These are phyloP conservation scores for Chlamydomonas sp. DNA, from an alignment of 139 green algal species.

Conservation along the genomic window DNA sequence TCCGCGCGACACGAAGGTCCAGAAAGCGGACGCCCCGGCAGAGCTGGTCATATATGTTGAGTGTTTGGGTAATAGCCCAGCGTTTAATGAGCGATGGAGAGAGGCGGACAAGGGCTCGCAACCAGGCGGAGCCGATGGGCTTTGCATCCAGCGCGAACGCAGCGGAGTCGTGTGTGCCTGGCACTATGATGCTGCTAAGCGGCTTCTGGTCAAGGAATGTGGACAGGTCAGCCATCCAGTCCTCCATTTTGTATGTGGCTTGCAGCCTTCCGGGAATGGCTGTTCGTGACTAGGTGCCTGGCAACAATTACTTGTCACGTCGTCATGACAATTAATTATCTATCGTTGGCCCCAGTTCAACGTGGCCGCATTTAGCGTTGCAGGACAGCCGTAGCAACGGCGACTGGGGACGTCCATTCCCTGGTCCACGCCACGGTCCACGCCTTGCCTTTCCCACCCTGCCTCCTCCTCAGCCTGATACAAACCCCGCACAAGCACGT, in stretches of 20 bases:
- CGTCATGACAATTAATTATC: not conserved
- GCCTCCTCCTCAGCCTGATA: no score
- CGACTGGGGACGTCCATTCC: no score
- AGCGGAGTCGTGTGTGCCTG: constrained; percentile 21
- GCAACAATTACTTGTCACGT: not conserved
- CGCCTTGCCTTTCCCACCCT: no score
- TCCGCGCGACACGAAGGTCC: constrained; percentile 13
- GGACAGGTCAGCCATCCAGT: constrained; percentile 20
- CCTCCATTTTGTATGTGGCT: not conserved
- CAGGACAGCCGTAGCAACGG: no score
- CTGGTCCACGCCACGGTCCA: no score
- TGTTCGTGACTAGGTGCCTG: not conserved
- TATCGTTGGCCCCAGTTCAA: no score
- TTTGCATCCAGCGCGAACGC: not conserved
- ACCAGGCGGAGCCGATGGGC: not conserved
- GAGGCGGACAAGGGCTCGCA: not conserved
- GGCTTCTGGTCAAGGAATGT: not conserved
- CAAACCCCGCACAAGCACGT: no score
- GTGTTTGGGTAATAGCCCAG: constrained; percentile 7
- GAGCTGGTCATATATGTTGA: not conserved
- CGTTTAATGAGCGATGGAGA: not conserved
- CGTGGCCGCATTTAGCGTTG: no score
- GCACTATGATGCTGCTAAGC: not conserved
- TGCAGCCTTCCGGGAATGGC: no score
- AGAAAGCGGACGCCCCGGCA: not conserved